phyloP scores from a whole-genome alignment of 2,329 filamentous ascomycete genomes.

The Ascochyta clinopodiicola region DNA sequence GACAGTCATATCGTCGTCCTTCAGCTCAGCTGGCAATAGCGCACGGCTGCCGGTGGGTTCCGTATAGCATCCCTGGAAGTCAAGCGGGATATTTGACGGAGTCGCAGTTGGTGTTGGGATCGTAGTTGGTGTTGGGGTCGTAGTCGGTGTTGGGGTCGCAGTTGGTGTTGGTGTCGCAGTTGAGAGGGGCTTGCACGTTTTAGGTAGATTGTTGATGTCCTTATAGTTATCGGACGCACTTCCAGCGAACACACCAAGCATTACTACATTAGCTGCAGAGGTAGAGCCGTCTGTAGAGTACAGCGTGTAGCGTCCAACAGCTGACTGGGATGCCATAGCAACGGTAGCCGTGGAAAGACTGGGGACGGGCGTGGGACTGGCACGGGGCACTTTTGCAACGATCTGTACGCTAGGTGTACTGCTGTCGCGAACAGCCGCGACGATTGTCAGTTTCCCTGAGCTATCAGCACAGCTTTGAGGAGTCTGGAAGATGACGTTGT shows the following conservation, averaged over 20 bases:
- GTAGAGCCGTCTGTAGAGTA: constrained; percentile 32
- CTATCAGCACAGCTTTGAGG: constrained; percentile 62
- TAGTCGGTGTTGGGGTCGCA: background rate
- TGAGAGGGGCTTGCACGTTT: constrained; percentile 24
- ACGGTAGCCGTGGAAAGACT: constrained; percentile 29
- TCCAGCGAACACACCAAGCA: constrained; percentile 31
- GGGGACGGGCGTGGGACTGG: constrained; percentile 31
- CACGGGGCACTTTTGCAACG: constrained; percentile 30
- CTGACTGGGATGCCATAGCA: constrained; percentile 33
- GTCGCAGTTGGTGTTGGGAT: constrained; percentile 3
- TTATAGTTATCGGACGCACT: constrained; percentile 30
- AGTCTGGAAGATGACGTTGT: constrained; percentile 62
- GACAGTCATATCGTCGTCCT: constrained; percentile 26
- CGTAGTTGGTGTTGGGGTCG: background rate
- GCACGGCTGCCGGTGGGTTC: constrained; percentile 24
- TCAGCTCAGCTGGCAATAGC: constrained; percentile 17
- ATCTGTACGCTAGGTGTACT: constrained; percentile 25
- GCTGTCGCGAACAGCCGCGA: constrained; percentile 34
- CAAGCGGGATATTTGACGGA: constrained; percentile 16
- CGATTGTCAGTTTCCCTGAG: constrained; percentile 29
- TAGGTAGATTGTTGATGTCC: constrained; percentile 19
- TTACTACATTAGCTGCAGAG: constrained; percentile 21
- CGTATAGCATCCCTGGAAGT: constrained; percentile 34
- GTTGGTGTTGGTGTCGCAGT: constrained; percentile 5
- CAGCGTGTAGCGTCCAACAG: constrained; percentile 33